Conservation (phyloP, 164 flowering plant species). For the Liriodendron chinense region DNA sequence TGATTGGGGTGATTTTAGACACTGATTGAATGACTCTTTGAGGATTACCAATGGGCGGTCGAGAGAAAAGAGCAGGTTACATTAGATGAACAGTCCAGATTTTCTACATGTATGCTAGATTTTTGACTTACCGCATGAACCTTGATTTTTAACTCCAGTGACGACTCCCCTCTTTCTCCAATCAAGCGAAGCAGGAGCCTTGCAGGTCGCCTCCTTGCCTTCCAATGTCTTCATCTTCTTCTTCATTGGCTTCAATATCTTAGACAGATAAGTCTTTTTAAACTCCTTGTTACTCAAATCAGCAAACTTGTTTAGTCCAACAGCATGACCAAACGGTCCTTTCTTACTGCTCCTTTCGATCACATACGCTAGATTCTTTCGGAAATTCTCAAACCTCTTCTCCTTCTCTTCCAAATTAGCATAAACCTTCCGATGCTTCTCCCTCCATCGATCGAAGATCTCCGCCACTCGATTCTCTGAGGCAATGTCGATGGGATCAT, state of each 20-base stretch:
- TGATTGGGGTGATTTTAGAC: no score
- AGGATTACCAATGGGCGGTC: no score
- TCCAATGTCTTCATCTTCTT: constrained; percentile 10
- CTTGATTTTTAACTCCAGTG: constrained; percentile 61
- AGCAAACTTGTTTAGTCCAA: constrained; percentile 72
- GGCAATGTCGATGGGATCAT: constrained; percentile 16
- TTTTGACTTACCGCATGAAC: constrained; percentile 57
- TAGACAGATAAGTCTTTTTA: constrained; percentile 31
- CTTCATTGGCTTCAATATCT: constrained; percentile 33
- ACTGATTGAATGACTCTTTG: no score
- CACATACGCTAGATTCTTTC: constrained; percentile 44
- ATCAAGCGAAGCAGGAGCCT: constrained; percentile 50
- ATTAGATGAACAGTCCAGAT: background rate
- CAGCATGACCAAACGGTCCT: constrained; percentile 16
- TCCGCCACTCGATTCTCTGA: constrained; percentile 41
- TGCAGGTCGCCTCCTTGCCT: constrained; percentile 23
- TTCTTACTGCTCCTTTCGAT: constrained; percentile 31
- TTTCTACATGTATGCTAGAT: background rate
- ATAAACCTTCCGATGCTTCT: constrained; percentile 50
- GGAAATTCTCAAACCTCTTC: constrained; percentile 42
- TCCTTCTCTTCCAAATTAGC: constrained; percentile 38
- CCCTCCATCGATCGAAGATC: constrained; percentile 54
- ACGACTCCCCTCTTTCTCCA: constrained; percentile 72
- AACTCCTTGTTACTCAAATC: constrained; percentile 77
- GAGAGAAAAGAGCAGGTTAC: background rate